A percentile compares a stretch with the other conserved stretches of the same genome.
Evolutionary conservation across 257 asterid genomes (phyloP).

Genomic region (Nicotiana undulata): DNA sequence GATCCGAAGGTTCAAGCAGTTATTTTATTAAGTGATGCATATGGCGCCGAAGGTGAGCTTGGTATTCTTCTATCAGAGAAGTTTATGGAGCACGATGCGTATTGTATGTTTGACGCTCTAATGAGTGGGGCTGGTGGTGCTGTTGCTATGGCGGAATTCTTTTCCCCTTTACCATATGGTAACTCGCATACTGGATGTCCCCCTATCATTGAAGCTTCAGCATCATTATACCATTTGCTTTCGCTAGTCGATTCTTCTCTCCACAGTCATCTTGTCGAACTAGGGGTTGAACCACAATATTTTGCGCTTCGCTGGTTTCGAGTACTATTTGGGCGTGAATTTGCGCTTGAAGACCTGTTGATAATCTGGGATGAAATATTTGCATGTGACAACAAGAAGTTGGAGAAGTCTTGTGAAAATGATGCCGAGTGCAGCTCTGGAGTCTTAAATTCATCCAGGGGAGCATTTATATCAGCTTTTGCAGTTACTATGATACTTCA

Average conservation of each 20-base stretch:
- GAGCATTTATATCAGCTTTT: slow-evolving; percentile 82
- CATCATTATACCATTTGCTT: slow-evolving; percentile 70
- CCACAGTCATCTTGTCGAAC: slow-evolving; percentile 77
- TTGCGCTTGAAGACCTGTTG: slow-evolving; percentile 66
- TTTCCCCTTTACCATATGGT: slow-evolving; percentile 50
- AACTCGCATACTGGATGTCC: slow-evolving; percentile 48
- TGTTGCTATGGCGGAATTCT: slow-evolving; percentile 75
- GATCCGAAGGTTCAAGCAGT: slow-evolving; percentile 61
- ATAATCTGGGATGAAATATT: slow-evolving; percentile 82
- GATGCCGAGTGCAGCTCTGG: slow-evolving; percentile 39
- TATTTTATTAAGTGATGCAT: slow-evolving; percentile 69
- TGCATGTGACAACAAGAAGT: slow-evolving; percentile 46
- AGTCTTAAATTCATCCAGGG: slow-evolving; percentile 61
- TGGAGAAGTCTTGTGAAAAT: slow-evolving; percentile 14
- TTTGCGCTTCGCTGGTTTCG: slow-evolving; percentile 87
- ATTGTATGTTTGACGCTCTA: slow-evolving; percentile 79
- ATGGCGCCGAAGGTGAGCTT: slow-evolving; percentile 93
- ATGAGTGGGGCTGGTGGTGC: slow-evolving; percentile 80
- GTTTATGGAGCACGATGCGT: slow-evolving; percentile 88
- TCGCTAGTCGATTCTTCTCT: slow-evolving; percentile 76
- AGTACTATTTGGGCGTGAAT: slow-evolving; percentile 89
- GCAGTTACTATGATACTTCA: slow-evolving; percentile 87
- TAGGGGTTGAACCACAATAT: slow-evolving; percentile 91
- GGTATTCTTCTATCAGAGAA: slow-evolving; percentile 78
- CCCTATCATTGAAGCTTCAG: slow-evolving; percentile 84